A percentile compares a stretch with the other conserved stretches of the same genome.
Conservation (phyloP, 768 basidiomycete species). For the Pleurotus ostreatus region DNA sequence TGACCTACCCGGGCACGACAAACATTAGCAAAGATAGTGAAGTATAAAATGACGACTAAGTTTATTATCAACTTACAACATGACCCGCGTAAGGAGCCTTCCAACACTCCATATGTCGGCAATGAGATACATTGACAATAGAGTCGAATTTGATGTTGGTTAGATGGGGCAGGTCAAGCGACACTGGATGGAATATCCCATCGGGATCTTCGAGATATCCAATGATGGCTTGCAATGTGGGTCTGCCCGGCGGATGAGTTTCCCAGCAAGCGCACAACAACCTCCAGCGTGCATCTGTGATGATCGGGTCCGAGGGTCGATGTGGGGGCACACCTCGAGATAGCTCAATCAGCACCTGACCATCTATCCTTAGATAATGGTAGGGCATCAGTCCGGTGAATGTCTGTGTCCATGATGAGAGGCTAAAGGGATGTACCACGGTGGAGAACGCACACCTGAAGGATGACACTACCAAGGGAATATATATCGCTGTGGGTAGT, state of each 20-base stretch:
- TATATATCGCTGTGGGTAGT: slow-evolving; percentile 11
- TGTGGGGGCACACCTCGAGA: not conserved
- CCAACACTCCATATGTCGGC: no score
- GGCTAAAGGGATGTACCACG: not conserved
- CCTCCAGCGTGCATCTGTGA: not conserved
- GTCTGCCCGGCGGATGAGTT: not conserved
- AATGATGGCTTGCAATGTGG: not conserved
- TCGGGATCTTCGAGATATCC: not conserved
- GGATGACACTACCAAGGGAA: slow-evolving; percentile 12
- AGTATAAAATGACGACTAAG: no score
- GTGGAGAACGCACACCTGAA: slow-evolving; percentile 6
- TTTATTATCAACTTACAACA: no score
- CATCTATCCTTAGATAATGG: slow-evolving; percentile 7
- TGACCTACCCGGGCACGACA: no score
- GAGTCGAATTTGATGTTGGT: no score
- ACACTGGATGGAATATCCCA: no score
- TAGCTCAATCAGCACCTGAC: slow-evolving; percentile 1
- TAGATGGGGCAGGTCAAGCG: no score
- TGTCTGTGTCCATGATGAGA: not conserved
- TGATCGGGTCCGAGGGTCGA: not conserved
- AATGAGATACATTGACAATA: no score
- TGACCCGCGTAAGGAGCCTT: no score
- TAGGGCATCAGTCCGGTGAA: slow-evolving; percentile 9
- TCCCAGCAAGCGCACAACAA: slow-evolving; percentile 8
- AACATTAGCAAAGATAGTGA: no score